A percentile compares a stretch with the other conserved stretches of the same genome.
These are phyloP conservation scores for Ceratorhiza oryzae-sativae DNA, from an alignment of 1,284 basidiomycete species.

Conservation along the genomic window DNA sequence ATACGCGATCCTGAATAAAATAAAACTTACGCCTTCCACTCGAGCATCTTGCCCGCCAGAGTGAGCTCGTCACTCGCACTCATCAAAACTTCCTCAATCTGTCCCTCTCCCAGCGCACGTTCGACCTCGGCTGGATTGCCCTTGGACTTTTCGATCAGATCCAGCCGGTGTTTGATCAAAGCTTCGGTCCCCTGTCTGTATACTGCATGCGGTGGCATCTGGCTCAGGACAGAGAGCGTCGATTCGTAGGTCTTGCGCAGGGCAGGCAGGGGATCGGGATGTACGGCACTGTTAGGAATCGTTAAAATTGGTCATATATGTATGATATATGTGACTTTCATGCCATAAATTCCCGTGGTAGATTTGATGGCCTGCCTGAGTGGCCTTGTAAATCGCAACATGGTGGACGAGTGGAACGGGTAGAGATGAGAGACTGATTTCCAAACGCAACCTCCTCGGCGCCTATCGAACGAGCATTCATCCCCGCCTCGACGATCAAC, in stretches of 20 bases:
- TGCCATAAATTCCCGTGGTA: slow-evolving; percentile 77
- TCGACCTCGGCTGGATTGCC: slow-evolving; percentile 74
- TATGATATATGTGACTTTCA: slow-evolving; percentile 49
- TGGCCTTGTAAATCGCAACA: slow-evolving; percentile 82
- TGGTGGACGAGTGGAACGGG: slow-evolving; percentile 49
- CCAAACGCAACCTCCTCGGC: neutral
- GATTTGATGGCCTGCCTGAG: slow-evolving; percentile 70
- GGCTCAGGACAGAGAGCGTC: slow-evolving; percentile 85
- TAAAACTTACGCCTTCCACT: slow-evolving; percentile 92
- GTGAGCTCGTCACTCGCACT: slow-evolving; percentile 85
- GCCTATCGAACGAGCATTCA: neutral
- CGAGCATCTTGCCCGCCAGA: slow-evolving; percentile 83
- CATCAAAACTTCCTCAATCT: slow-evolving; percentile 83
- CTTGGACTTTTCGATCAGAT: slow-evolving; percentile 68
- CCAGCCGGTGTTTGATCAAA: slow-evolving; percentile 83
- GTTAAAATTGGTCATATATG: neutral
- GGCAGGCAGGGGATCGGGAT: slow-evolving; percentile 79
- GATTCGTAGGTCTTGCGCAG: slow-evolving; percentile 78
- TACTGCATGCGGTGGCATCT: slow-evolving; percentile 64
- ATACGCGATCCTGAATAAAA: slow-evolving; percentile 2
- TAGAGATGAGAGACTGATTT: slow-evolving; percentile 20
- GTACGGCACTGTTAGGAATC: slow-evolving; percentile 50
- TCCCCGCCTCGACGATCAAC: neutral
- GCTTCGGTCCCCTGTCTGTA: slow-evolving; percentile 93
- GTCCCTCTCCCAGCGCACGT: slow-evolving; percentile 74